Percentiles rank a stretch among this genome's conserved stretches.
Evolutionary conservation across 2,329 filamentous ascomycete species (phyloP).

Genomic region (Nemania sp.): DNA sequence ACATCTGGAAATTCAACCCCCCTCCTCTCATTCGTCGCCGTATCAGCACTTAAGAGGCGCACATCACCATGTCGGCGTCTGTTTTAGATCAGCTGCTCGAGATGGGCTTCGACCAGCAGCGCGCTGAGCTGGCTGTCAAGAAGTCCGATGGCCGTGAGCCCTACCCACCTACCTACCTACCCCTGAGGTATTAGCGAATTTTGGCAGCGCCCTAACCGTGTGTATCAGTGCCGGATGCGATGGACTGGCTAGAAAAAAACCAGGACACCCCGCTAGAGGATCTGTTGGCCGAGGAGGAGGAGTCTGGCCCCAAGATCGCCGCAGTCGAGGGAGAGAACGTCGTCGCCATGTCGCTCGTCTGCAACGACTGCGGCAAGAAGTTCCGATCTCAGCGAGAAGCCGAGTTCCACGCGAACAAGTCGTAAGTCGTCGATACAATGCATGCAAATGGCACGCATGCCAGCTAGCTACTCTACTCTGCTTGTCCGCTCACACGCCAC

Average conservation of each 20-base stretch:
- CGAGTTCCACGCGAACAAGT: conserved; percentile 89
- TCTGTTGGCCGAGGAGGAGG: conserved; percentile 65
- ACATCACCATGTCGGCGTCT: conserved; percentile 57
- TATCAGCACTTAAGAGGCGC: conserved; percentile 15
- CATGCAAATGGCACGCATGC: background rate
- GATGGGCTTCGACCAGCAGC: conserved; percentile 82
- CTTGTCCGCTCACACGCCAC: conserved; percentile 11
- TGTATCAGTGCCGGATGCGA: conserved; percentile 74
- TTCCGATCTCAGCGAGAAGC: conserved; percentile 82
- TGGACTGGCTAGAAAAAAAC: conserved; percentile 94
- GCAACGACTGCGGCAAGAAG: conserved; percentile 93
- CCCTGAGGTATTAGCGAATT: background rate
- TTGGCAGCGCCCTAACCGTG: background rate
- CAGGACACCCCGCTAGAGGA: conserved; percentile 86
- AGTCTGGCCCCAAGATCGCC: conserved; percentile 53
- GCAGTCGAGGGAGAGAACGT: conserved; percentile 69
- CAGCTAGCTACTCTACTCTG: background rate
- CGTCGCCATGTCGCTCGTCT: conserved; percentile 79
- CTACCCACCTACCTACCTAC: background rate
- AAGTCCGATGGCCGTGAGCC: conserved; percentile 76
- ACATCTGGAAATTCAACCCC: too few relatives aligned
- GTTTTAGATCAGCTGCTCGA: conserved; percentile 67
- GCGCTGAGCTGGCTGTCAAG: conserved; percentile 82
- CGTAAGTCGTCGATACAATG: conserved; percentile 59
- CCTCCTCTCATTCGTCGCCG: background rate